Percentiles rank a stretch among this genome's conserved stretches.
phyloP scores from a whole-genome alignment of 495 filamentous ascomycete genomes.

The Clavariopsis aquatica region DNA sequence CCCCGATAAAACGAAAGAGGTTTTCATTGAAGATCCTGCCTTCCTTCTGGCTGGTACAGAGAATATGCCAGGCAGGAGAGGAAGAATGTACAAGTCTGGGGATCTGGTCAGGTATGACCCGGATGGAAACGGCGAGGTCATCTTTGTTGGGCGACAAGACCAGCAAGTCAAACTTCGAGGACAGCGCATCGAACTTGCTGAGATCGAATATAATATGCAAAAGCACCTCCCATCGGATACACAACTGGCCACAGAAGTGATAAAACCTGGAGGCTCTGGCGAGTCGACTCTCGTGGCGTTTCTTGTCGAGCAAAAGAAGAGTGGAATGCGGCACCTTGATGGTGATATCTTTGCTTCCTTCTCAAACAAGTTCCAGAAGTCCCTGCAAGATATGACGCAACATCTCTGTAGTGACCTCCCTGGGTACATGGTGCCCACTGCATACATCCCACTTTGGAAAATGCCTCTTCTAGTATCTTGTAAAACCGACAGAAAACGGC shows the following conservation, averaged over 20 bases:
- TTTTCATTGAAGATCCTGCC: conserved; percentile 53
- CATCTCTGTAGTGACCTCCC: conserved; percentile 43
- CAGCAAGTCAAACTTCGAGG: conserved; percentile 68
- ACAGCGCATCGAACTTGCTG: conserved; percentile 65
- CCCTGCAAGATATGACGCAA: conserved; percentile 9
- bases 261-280: conserved; percentile 45
- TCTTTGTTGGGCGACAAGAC: conserved; percentile 64
- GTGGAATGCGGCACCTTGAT: neutral
- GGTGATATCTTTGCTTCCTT: conserved; percentile 13
- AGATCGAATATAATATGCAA: conserved; percentile 62
- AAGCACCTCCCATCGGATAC: conserved; percentile 43
- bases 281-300: conserved; percentile 50
- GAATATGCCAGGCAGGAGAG: conserved; percentile 46
- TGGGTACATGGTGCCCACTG: conserved; percentile 62
- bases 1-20: conserved; percentile 41
- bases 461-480: conserved; percentile 60
- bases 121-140: conserved; percentile 55
- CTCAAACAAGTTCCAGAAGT: conserved; percentile 14
- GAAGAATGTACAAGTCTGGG: conserved; percentile 68
- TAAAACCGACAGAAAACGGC: conserved; percentile 63
- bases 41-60: conserved; percentile 43
- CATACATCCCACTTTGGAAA: conserved; percentile 59
- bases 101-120: conserved; percentile 63
- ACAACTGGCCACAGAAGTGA: conserved; percentile 49
- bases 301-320: conserved; percentile 35